A percentile compares a stretch with the other conserved stretches of the same genome.
These are phyloP conservation scores for Gleditsia sinensis DNA, from an alignment of 306 rosid species.

Conservation along the genomic window DNA sequence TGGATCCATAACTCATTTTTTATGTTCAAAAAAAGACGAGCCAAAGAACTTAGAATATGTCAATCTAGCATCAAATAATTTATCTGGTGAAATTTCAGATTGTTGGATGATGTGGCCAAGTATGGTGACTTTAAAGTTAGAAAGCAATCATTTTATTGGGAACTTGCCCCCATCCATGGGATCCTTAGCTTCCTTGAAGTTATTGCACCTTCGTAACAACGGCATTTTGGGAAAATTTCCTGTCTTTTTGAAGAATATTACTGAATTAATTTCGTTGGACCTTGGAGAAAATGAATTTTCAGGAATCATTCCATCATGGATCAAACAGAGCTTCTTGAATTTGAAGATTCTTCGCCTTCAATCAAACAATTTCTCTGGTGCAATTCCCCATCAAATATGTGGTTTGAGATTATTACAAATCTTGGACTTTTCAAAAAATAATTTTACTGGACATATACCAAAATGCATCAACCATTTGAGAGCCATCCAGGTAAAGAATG, in stretches of 20 bases:
- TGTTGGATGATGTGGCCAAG: neutral
- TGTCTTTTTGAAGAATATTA: neutral
- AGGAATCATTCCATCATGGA: slow-evolving; percentile 4
- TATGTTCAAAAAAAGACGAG: neutral
- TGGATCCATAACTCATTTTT: neutral
- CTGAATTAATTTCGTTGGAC: neutral
- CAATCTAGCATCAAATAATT: neutral
- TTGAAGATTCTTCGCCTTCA: slow-evolving; percentile 31
- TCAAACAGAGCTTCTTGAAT: slow-evolving; percentile 11
- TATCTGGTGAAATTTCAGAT: neutral
- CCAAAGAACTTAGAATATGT: neutral
- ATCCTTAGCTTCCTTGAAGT: neutral
- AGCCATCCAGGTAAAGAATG: slow-evolving; percentile 3
- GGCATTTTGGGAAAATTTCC: neutral
- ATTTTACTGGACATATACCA: slow-evolving; percentile 19
- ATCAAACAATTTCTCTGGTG: slow-evolving; percentile 22
- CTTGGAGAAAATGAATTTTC: neutral
- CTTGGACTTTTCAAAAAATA: slow-evolving; percentile 30
- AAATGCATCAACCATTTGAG: slow-evolving; percentile 30
- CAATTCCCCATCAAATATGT: slow-evolving; percentile 31
- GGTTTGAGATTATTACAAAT: slow-evolving; percentile 6
- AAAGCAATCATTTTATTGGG: neutral
- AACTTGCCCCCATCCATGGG: neutral
- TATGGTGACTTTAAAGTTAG: neutral
- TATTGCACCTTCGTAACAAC: neutral